Evolutionary conservation across 768 basidiomycete genomes (phyloP).

Genomic region (Boletus rubroflammeus): DNA sequence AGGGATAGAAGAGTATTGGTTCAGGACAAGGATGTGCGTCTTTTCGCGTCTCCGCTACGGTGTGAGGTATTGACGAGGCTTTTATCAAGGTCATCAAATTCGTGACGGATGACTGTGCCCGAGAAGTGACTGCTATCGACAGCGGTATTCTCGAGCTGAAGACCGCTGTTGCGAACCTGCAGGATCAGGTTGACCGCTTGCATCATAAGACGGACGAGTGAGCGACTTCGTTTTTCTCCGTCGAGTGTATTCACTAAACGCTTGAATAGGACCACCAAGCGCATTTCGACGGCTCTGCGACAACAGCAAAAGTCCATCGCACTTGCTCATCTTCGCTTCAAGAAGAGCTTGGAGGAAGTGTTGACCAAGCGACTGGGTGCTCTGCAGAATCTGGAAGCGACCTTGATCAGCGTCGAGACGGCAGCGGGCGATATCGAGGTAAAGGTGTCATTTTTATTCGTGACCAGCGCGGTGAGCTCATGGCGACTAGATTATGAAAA

Average conservation of each 20-base stretch:
- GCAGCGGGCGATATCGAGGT: constrained; percentile 91
- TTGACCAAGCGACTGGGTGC: constrained; percentile 72
- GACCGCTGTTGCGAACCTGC: constrained; percentile 61
- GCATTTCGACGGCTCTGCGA: constrained; percentile 61
- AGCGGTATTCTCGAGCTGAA: constrained; percentile 79
- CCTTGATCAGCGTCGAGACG: constrained; percentile 77
- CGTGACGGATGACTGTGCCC: constrained; percentile 35
- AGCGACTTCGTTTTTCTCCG: constrained; percentile 12
- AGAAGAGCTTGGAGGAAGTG: constrained; percentile 77
- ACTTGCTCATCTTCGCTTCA: constrained; percentile 70
- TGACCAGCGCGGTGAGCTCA: neutral
- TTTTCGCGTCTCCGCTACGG: neutral
- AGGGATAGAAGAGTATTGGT: constrained; percentile 68
- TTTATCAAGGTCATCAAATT: constrained; percentile 76
- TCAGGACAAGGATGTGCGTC: constrained; percentile 61
- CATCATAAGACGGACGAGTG: constrained; percentile 75
- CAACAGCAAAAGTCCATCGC: constrained; percentile 73
- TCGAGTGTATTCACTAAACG: neutral
- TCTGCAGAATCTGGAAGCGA: constrained; percentile 69
- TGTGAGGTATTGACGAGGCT: neutral
- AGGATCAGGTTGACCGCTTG: constrained; percentile 63
- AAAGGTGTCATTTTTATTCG: constrained; percentile 15
- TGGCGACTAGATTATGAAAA: constrained; percentile 67
- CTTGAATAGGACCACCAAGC: constrained; percentile 54
- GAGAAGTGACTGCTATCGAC: constrained; percentile 72